Evolutionary conservation across 192 early-diverging fungal genomes (phyloP).

Genomic region (Entomortierella parvispora): DNA sequence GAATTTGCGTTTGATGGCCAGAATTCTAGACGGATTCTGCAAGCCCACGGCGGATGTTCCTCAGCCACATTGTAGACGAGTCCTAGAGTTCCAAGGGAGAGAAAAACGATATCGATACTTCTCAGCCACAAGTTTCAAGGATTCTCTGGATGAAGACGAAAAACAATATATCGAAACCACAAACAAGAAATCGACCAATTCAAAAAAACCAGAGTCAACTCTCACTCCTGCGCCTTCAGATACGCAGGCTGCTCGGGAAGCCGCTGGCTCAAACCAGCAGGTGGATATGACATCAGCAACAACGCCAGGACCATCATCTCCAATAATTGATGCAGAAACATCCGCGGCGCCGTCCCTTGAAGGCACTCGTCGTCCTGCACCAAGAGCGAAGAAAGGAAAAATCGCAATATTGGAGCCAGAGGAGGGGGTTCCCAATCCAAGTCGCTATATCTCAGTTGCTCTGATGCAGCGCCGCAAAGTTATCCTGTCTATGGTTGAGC

Average conservation of each 20-base stretch:
- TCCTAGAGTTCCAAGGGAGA: constrained; percentile 70
- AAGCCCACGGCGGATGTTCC: constrained; percentile 48
- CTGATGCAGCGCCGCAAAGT: constrained; percentile 34
- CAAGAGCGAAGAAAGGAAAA: background rate
- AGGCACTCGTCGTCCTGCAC: background rate
- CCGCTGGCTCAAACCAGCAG: background rate
- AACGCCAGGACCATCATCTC: background rate
- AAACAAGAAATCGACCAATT: background rate
- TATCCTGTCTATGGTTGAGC: constrained; percentile 47
- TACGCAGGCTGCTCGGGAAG: background rate
- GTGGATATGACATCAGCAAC: background rate
- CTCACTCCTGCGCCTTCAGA: background rate
- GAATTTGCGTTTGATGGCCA: constrained; percentile 57
- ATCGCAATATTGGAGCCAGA: background rate
- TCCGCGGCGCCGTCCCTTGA: background rate
- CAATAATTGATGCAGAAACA: background rate
- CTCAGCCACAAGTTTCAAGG: constrained; percentile 47
- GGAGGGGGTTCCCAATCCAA: background rate
- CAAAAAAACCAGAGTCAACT: no score
- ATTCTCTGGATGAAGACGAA: constrained; percentile 28
- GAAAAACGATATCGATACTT: constrained; percentile 74
- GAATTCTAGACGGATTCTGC: constrained; percentile 56
- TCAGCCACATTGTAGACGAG: constrained; percentile 49
- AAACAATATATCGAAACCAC: constrained; percentile 30
- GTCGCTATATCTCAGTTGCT: constrained; percentile 38